These are phyloP conservation scores for Claviceps spartinae DNA, from an alignment of 2,329 filamentous ascomycete species.

Conservation along the genomic window DNA sequence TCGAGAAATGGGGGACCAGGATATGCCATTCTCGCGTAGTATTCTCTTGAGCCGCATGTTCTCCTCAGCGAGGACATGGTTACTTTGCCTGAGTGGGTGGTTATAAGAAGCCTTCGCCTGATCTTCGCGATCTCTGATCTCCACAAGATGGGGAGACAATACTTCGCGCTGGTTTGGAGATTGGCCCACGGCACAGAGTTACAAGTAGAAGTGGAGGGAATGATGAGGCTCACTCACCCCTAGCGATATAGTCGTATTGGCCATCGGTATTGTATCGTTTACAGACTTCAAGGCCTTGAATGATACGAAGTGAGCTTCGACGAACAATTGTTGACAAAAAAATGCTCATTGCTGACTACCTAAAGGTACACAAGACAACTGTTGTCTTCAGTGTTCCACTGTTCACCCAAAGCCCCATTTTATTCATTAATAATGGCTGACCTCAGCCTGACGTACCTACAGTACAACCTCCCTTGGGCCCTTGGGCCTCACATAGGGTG, in stretches of 20 bases:
- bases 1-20: conserved; percentile 30
- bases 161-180: conserved; percentile 9
- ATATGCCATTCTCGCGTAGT: conserved; percentile 36
- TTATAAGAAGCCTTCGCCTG: conserved; percentile 34
- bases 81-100: conserved; percentile 31
- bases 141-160: conserved; percentile 25
- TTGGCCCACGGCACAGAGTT: not conserved
- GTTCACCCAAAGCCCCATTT: not conserved
- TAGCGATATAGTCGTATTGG: not conserved
- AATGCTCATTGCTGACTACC: not conserved
- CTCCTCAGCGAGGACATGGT: conserved; percentile 32
- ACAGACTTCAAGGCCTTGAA: not conserved
- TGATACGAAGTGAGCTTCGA: not conserved
- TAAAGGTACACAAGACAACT: too few relatives aligned
- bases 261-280: too few relatives aligned
- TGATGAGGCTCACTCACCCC: not conserved
- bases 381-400: not conserved
- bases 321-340: not conserved
- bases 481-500: too few relatives aligned
- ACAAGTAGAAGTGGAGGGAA: not conserved
- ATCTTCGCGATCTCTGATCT: conserved; percentile 38
- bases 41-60: conserved; percentile 36
- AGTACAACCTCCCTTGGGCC: too few relatives aligned
- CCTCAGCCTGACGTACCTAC: too few relatives aligned
- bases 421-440: not conserved